phyloP scores from a whole-genome alignment of 1,284 basidiomycete species.

The Pseudozyma hubeiensis region DNA sequence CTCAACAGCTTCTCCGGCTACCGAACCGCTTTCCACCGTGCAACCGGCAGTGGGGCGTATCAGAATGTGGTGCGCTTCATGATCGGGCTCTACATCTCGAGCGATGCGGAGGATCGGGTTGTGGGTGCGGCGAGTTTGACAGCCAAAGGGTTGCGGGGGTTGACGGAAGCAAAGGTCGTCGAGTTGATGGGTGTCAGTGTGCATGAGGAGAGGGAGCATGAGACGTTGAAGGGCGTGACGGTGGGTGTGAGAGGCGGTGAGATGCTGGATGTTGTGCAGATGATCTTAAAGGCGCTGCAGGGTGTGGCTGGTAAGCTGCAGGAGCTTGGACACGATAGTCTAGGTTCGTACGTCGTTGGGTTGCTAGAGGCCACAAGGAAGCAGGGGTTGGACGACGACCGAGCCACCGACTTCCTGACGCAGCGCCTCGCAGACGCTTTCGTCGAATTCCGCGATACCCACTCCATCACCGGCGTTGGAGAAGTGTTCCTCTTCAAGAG shows the following conservation, averaged over 20 bases:
- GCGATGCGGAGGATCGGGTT: constrained; percentile 18
- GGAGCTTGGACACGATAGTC: constrained; percentile 75
- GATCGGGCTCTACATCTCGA: constrained; percentile 56
- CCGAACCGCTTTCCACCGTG: constrained; percentile 53
- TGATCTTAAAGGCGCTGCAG: constrained; percentile 76
- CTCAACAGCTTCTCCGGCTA: constrained; percentile 64
- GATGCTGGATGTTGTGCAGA: constrained; percentile 78
- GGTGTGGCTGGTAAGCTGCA: constrained; percentile 79
- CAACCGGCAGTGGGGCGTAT: constrained; percentile 54
- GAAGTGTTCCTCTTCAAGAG: constrained; percentile 86
- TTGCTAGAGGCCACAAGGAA: constrained; percentile 75
- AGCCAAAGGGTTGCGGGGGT: constrained; percentile 33
- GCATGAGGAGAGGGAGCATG: constrained; percentile 77
- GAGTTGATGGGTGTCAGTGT: constrained; percentile 53
- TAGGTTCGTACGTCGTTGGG: constrained; percentile 80
- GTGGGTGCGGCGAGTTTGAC: constrained; percentile 26
- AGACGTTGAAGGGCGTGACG: constrained; percentile 76
- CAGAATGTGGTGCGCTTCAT: constrained; percentile 59
- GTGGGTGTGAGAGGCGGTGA: constrained; percentile 80
- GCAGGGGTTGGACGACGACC: constrained; percentile 50
- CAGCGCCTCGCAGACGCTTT: constrained; percentile 20
- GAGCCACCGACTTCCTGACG: constrained; percentile 13
- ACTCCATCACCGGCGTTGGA: constrained; percentile 16
- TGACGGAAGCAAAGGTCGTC: constrained; percentile 44
- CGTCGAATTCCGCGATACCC: constrained; percentile 59